Evolutionary conservation across 192 early-diverging fungal genomes (phyloP), one percentile per base, ranked within the genome.

Genomic region (Rhizoclosmatium globosum): DNA sequence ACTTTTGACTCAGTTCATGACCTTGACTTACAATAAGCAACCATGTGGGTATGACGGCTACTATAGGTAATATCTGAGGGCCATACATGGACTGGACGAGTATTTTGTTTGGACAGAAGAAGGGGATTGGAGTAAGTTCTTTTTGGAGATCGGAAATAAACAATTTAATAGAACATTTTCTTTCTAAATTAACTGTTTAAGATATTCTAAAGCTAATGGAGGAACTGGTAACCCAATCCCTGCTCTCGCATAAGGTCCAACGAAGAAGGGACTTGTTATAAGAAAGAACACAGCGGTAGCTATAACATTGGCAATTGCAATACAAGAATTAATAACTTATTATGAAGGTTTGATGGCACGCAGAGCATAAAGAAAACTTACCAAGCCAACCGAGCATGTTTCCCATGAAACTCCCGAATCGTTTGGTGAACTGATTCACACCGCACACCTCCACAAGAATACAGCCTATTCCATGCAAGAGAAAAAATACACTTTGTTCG

Each of bases 381-480:
- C 17, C 50, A 7, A 53, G 6, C 50, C 50, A 53, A 53, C 50
- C 9, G 17, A 53, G 17, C 50, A 17, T 53, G 6, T 53, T 23
- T 64, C 62, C 62, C 62, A 64, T 23, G 31, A 2, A 3, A 64
- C 62, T 31, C 31, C 31, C 31, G 31, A 31, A 31, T 31, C 31
- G 31, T 31, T 31, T 31, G 31, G 31, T 31, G 31, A 31, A 31
- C 31, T 31, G 31, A 31, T 31, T 31, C 31, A 31, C 31, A 31
- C 31, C 31, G 31, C 31, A 31, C 31, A 31, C 31, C 31, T 31
- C 31, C 31, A 31, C 31, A 31, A 31, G 31, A 31, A 31, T 31
- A 68, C 70, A 71, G 9, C 9, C 47, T 15, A 71, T 46, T 42
- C 50, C 70, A 57, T 71, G 70, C 2, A n/a, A n/a, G 47, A 71